Base-by-base conservation (phyloP, 2,329 filamentous ascomycete genomes). In the Herpomyces periplanetae region DNA sequence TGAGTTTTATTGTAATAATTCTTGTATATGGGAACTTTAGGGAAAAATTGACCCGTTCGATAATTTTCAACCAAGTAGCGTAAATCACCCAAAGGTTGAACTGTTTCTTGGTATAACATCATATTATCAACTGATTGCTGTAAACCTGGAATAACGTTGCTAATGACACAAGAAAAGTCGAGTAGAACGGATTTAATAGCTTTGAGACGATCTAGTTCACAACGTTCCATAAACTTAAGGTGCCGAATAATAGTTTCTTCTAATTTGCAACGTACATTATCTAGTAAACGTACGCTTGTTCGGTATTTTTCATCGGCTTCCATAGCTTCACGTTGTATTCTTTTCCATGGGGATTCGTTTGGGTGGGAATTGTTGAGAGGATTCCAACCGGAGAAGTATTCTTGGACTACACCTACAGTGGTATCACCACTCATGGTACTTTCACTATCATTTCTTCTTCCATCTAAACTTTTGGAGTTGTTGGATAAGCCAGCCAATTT, bases 1-100 rank as follows among this genome's bases (percentile, higher is more conserved):
- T 88, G 80, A 10, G 88, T 71, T 27, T 66, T 71, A 39, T 88
- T 88, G 45, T 96, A 96, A 42, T 96, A 96, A 38, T 91, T 96
- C 42, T 96, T 80, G 39, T 96, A 96, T 3, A 69, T 63, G 17
- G 71, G 58, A 11, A 91, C 75, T 31, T 56, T 73, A 5, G 80
- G 80, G 19, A 69, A 55, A 35, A 85, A 96, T 27, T 61, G 66
- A 26, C 80, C 80, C 4, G 80, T 96, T 26, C 73, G 62, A 41
- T 96, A 96, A 35, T 75, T 96, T 42, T 96, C 80, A 17, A 96
- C 49, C 24, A 96, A 51, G 37, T 91, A 96, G 26, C 80, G 55
- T 28, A 96, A 44, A 38, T 96, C 80, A 15, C 68, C 65, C 18
- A 59, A 37, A 4, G 80, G 80, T 38, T 91, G 80, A n/a, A 96